Evolutionary conservation across 2,329 filamentous ascomycete species (phyloP).

Genomic region (Geosmithia morbida): DNA sequence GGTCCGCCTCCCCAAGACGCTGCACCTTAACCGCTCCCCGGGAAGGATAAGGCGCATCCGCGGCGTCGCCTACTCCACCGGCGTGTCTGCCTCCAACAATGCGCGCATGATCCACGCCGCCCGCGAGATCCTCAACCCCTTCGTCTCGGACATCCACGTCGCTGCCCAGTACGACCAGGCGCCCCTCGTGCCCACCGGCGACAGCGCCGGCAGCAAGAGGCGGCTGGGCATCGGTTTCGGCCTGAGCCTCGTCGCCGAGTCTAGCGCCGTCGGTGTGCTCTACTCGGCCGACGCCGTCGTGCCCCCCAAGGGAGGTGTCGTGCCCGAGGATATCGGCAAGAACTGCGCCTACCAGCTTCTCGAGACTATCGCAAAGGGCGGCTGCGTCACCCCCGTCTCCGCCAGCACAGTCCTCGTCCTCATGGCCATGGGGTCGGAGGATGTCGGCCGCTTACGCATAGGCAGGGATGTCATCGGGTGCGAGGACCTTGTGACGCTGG

Average conservation of each 20-base stretch:
- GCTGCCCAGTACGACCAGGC: slow-evolving; percentile 64
- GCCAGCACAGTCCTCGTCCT: slow-evolving; percentile 65
- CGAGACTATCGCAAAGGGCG: slow-evolving; percentile 68
- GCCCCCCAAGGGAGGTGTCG: slow-evolving; percentile 63
- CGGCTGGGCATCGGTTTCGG: slow-evolving; percentile 84
- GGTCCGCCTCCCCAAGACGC: slow-evolving; percentile 81
- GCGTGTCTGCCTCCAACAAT: slow-evolving; percentile 86
- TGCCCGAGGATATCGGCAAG: slow-evolving; percentile 83
- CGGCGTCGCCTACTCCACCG: slow-evolving; percentile 86
- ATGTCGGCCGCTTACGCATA: slow-evolving; percentile 75
- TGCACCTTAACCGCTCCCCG: slow-evolving; percentile 70
- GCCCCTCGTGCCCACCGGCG: slow-evolving; percentile 37
- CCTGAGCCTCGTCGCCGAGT: slow-evolving; percentile 80
- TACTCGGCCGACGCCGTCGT: slow-evolving; percentile 76
- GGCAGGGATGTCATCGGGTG: slow-evolving; percentile 70
- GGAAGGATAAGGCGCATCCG: slow-evolving; percentile 79
- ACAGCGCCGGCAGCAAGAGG: slow-evolving; percentile 39
- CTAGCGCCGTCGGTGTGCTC: slow-evolving; percentile 62
- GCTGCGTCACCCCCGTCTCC: slow-evolving; percentile 62
- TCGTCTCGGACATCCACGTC: slow-evolving; percentile 83
- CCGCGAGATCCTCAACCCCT: slow-evolving; percentile 70
- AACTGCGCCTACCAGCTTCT: slow-evolving; percentile 80
- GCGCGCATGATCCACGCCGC: slow-evolving; percentile 88
- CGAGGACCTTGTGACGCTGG: slow-evolving; percentile 66
- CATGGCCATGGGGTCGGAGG: slow-evolving; percentile 97